Evolutionary conservation across 1,139 yeast genomes (phyloP).

Genomic region (Entelexis paramagnoliae): DNA sequence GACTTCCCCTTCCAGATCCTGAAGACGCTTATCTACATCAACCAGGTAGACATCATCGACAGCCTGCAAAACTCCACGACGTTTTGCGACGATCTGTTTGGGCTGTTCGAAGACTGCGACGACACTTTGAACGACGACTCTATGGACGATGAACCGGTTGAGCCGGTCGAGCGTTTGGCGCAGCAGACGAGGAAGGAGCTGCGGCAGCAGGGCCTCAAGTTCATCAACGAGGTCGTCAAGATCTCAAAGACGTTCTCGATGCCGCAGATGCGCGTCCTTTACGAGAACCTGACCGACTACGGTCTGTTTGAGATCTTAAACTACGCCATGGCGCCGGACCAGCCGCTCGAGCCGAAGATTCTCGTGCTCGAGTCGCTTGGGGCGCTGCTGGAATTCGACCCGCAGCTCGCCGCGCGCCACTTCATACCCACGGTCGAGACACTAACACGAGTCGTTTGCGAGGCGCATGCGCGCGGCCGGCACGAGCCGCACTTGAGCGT

Average conservation of each 20-base stretch:
- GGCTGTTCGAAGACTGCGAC: constrained; percentile 38
- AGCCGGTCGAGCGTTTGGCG: too few relatives aligned
- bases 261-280: constrained; percentile 56
- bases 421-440: background rate
- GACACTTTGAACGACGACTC: background rate
- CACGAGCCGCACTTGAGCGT: background rate
- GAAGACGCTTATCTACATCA: constrained; percentile 52
- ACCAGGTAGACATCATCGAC: constrained; percentile 61
- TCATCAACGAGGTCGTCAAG: constrained; percentile 69
- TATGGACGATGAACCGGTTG: too few relatives aligned
- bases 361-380: constrained; percentile 72
- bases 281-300: constrained; percentile 48
- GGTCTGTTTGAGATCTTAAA: constrained; percentile 64
- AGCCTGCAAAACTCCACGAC: constrained; percentile 48
- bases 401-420: background rate
- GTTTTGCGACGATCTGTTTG: constrained; percentile 46
- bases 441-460: background rate
- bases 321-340: constrained; percentile 52
- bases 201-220: constrained; percentile 52
- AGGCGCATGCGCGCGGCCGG: background rate
- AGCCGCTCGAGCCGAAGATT: constrained; percentile 45
- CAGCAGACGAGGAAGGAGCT: background rate
- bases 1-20: constrained; percentile 63
- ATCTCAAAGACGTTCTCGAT: constrained; percentile 63
- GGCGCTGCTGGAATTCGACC: constrained; percentile 10